These are phyloP conservation scores for Chamaecyparis obtusa DNA, from an alignment of 75 land plant species.

Conservation along the genomic window DNA sequence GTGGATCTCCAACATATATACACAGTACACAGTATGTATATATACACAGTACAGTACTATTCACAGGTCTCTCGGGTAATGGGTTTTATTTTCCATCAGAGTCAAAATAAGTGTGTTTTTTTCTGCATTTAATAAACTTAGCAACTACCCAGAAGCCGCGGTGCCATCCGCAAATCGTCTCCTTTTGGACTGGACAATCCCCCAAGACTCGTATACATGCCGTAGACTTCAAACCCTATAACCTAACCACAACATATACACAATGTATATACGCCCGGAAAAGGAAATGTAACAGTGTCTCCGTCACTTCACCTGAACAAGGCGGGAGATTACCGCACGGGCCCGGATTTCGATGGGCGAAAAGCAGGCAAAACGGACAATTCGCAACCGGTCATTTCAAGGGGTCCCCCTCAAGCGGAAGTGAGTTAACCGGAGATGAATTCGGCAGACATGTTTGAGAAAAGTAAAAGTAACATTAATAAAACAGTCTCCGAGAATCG, in stretches of 20 bases:
- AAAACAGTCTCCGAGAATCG: not conserved
- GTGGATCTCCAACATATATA: too few relatives aligned
- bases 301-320: not conserved
- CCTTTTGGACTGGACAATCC: not conserved
- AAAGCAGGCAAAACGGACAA: not conserved
- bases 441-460: not conserved
- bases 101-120: not conserved
- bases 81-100: not conserved
- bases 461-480: not conserved
- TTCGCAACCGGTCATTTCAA: not conserved
- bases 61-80: not conserved
- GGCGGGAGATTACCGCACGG: not conserved
- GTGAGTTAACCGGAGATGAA: not conserved
- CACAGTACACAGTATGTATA: not conserved
- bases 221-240: not conserved
- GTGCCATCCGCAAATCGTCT: not conserved
- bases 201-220: not conserved
- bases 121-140: too few relatives aligned
- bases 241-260: not conserved
- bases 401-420: not conserved
- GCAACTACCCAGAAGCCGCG: not conserved
- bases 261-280: not conserved
- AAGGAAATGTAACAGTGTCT: conserved; percentile 3
- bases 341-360: conserved; percentile 5
- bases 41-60: not conserved